Base-by-base conservation (phyloP, 768 basidiomycete genomes). In the Pluteus cervinus region DNA sequence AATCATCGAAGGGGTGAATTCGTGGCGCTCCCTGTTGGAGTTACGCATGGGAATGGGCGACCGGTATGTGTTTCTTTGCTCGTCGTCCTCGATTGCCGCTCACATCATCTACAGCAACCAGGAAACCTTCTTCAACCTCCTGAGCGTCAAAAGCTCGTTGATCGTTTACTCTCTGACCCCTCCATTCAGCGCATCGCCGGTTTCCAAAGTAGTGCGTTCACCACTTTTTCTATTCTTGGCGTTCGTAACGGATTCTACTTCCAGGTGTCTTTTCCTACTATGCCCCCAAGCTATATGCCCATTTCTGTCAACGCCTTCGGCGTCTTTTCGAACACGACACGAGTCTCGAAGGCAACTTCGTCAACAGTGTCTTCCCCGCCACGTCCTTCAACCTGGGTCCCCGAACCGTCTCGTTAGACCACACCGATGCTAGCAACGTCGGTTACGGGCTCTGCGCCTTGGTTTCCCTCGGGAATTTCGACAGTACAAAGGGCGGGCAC, bases 41-140 rank as follows among this genome's bases (percentile, higher is more conserved):
- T 52, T 0, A 60, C 58, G 0, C 44, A 48, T 47, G 58, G 60
- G 1, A 57, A 56, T 0, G 61, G 61, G 0, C 57, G 57, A 29
- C 23, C 32, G 39, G 32, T n/a, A n/a, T n/a, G n/a, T n/a, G n/a
- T n/a, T n/a, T n/a, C n/a, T n/a, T n/a, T n/a, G n/a, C n/a, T n/a
- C n/a, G n/a, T n/a, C n/a, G n/a, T n/a, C n/a, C n/a, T n/a, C n/a
- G n/a, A n/a, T n/a, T n/a, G n/a, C n/a, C n/a, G n/a, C n/a, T n/a
- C n/a, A n/a, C n/a, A n/a, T n/a, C n/a, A n/a, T n/a, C n/a, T n/a
- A n/a, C n/a, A n/a, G n/a, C n/a, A 44, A 9, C 43, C 52, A 9
- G 26, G 40, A 15, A 37, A 48, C 39, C 42, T 41, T 3, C 37
- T 10, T 42, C 16, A 25, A 33, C 21, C 15, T 15, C 14, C 4